A percentile compares a stretch with the other conserved stretches of the same genome.
phyloP scores from a whole-genome alignment of 371 early-diverging fungal genomes.

The Chytridiales sp. region DNA sequence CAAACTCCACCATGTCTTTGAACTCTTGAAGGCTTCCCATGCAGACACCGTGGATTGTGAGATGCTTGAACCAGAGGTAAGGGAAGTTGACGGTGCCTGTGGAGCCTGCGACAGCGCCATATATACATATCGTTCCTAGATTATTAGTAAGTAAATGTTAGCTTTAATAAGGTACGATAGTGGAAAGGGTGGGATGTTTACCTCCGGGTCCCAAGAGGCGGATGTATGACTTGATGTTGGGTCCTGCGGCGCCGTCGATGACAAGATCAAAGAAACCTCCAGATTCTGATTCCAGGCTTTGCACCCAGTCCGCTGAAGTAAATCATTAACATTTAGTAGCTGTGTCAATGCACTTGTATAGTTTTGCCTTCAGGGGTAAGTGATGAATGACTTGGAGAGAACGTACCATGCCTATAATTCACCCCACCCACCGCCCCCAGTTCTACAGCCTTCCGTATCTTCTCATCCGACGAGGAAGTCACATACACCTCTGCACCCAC shows the following conservation, averaged over 20 bases:
- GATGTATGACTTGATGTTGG: conserved; percentile 45
- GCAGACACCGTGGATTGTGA: conserved; percentile 61
- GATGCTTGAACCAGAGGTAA: conserved; percentile 47
- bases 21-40: conserved; percentile 67
- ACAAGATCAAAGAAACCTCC: conserved; percentile 55
- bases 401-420: conserved; percentile 65
- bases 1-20: conserved; percentile 60
- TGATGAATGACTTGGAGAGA: not conserved
- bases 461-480: conserved; percentile 63
- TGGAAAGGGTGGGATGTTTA: conserved; percentile 33
- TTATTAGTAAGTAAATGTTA: conserved; percentile 1
- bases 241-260: conserved; percentile 72
- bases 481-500: conserved; percentile 71
- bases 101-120: conserved; percentile 60
- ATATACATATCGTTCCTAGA: conserved; percentile 40
- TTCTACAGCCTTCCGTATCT: conserved; percentile 60
- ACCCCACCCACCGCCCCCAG: conserved; percentile 71
- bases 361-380: not conserved
- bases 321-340: conserved; percentile 1
- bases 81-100: conserved; percentile 51
- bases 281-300: conserved; percentile 48
- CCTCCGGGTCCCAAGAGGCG: conserved; percentile 55
- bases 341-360: not conserved
- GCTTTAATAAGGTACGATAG: not conserved
- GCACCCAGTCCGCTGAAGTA: conserved; percentile 51